phyloP scores from a whole-genome alignment of 805 yeast species.

The Saccharomycopsis fibuligera region DNA sequence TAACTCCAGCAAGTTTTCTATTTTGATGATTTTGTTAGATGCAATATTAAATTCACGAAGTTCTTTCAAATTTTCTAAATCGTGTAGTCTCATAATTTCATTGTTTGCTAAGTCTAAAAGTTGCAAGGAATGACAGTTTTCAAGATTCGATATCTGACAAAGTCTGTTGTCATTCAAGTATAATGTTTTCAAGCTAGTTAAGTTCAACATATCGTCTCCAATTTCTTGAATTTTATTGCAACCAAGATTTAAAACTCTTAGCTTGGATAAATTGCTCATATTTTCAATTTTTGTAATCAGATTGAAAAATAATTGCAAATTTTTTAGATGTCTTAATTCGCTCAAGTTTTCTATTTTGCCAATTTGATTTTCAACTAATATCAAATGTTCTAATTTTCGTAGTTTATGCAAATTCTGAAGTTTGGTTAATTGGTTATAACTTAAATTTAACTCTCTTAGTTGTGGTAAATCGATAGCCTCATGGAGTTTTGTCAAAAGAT shows the following conservation, averaged over 20 bases:
- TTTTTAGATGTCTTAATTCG: conserved; percentile 1
- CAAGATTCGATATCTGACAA: neutral
- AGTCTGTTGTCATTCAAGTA: conserved; percentile 12
- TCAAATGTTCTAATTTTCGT: conserved; percentile 1
- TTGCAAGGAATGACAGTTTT: conserved; percentile 1
- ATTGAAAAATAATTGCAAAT: conserved; percentile 12
- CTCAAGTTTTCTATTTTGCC: neutral
- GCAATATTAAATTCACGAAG: conserved; percentile 5
- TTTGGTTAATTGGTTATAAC: conserved; percentile 6
- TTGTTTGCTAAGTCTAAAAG: conserved; percentile 11
- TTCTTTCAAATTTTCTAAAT: conserved; percentile 3
- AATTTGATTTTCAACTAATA: conserved; percentile 9
- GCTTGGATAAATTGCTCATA: neutral
- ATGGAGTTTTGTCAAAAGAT: neutral
- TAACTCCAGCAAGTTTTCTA: conserved; percentile 9
- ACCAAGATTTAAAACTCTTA: conserved; percentile 8
- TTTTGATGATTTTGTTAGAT: conserved; percentile 6
- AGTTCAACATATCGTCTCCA: neutral
- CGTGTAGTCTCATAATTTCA: conserved; percentile 10
- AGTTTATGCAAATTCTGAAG: conserved; percentile 4
- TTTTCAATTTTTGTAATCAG: conserved; percentile 11
- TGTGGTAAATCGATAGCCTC: conserved; percentile 10
- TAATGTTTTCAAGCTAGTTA: conserved; percentile 4
- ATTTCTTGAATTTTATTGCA: conserved; percentile 9
- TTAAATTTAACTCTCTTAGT: conserved; percentile 4